Evolutionary conservation across 345 rosid species (phyloP).

Genomic region (Eucalyptus victrix): DNA sequence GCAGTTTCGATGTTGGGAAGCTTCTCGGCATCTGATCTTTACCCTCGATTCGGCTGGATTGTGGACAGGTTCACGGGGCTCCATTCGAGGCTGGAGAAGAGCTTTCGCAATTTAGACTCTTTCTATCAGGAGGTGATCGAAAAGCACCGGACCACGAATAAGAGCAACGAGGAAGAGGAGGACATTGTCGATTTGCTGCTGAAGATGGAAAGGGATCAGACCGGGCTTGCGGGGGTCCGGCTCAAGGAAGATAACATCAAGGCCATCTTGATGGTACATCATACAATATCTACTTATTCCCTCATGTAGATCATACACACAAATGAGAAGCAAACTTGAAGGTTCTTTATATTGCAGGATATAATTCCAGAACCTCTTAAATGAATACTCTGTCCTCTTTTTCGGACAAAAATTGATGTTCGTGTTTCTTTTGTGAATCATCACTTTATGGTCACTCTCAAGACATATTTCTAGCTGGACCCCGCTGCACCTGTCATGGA

Average conservation of each 20-base stretch:
- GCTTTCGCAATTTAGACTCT: background rate
- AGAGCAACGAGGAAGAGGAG: background rate
- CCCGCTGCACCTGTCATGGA: background rate
- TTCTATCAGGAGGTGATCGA: background rate
- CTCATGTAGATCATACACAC: background rate
- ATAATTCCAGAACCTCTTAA: too few species aligned
- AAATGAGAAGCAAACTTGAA: background rate
- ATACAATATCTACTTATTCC: background rate
- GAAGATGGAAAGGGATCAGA: background rate
- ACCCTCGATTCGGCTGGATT: slow-evolving; percentile 5
- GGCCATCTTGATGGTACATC: background rate
- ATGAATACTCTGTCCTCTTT: background rate
- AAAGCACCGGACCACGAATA: background rate
- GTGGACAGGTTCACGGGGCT: slow-evolving; percentile 2
- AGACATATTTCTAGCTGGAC: slow-evolving; percentile 25
- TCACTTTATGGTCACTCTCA: background rate
- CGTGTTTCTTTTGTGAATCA: background rate
- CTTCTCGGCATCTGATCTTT: background rate
- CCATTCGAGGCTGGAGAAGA: background rate
- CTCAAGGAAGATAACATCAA: background rate
- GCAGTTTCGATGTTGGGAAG: background rate
- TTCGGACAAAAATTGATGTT: background rate
- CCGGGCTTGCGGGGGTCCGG: background rate
- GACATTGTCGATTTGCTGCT: slow-evolving; percentile 10
- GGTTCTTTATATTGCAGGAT: background rate